Evolutionary conservation across 1,139 yeast genomes (phyloP).

Genomic region (Geotrichum carabidarum): DNA sequence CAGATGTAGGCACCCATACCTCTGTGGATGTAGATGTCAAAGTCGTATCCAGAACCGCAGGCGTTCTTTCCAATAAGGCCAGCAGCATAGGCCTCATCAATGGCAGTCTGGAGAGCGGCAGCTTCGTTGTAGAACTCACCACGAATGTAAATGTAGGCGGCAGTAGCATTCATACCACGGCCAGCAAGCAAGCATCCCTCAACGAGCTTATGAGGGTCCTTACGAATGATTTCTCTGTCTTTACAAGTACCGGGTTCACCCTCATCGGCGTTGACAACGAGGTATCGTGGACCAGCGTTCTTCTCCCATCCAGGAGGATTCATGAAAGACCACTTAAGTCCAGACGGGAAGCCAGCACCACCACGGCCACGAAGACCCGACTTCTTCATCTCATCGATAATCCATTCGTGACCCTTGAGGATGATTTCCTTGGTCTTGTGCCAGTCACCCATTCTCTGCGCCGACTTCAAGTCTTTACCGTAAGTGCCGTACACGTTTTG

Average conservation of each 20-base stretch:
- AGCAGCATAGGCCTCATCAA: conserved; percentile 76
- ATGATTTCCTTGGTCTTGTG: conserved; percentile 80
- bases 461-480: conserved; percentile 68
- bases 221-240: conserved; percentile 82
- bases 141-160: conserved; percentile 83
- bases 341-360: conserved; percentile 90
- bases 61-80: conserved; percentile 79
- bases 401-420: conserved; percentile 81
- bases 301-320: conserved; percentile 94
- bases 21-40: conserved; percentile 76
- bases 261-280: conserved; percentile 87
- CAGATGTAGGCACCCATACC: conserved; percentile 91
- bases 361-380: conserved; percentile 88
- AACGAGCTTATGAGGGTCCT: conserved; percentile 83
- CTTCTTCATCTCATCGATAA: conserved; percentile 76
- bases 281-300: conserved; percentile 75
- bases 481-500: conserved; percentile 73
- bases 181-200: conserved; percentile 87
- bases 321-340: conserved; percentile 88
- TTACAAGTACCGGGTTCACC: conserved; percentile 94
- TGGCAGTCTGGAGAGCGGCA: conserved; percentile 63
- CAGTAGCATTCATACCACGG: conserved; percentile 88
- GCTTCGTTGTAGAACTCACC: conserved; percentile 86
- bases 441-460: conserved; percentile 84
- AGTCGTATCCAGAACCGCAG: conserved; percentile 79